Evolutionary conservation across 78 protist species (phyloP), one percentile per base, ranked within the genome.

Genomic region (Chrysochromulina parva): DNA sequence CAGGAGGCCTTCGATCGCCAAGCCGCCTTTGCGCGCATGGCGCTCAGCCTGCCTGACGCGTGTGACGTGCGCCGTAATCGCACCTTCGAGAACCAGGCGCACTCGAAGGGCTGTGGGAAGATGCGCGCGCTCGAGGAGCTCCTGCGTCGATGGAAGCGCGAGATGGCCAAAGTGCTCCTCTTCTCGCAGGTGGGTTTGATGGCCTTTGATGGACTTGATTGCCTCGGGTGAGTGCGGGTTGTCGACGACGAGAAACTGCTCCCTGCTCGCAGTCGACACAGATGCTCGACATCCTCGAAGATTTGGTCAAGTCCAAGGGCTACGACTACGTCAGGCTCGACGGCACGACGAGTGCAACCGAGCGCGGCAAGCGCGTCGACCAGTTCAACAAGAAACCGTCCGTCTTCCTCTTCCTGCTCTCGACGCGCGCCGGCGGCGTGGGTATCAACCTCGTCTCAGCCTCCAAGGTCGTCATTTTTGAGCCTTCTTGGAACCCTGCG

Each of bases 371-470:
- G 54, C 66, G 91, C 59, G 88, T 97, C 11, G 93, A 74, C 54
- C 10, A 66, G 50, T 97, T 82, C 91, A 98, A 97, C 90, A 0
- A 28, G 13, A 10, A 59, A 66, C 17, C 54, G 26, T 48, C 59
- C 20, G 22, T 95, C 57, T 98, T 96, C 69, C 71, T 94, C n/a
- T 97, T 97, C 76, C 92, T 98, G 19, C 92, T 98, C 55, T 97
- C 99, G 1, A 98, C 99, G 2, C 57, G 80, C 24, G 96, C 0
- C 71, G 99, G 99, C 3, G 98, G 99, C 10, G 54, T 98, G 4
- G 99, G 99, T 22, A 24, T 97, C 57, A 98, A 98, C 82, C 60
- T 98, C 17, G 96, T 96, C 0, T 98, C 98, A 50, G 98, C 99
- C 0, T 91, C 97, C 73, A 88, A 98, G 3, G 98, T 98, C 3